phyloP scores from a whole-genome alignment of 1,139 yeast genomes.

The Kurtzmaniella quercitrusa region DNA sequence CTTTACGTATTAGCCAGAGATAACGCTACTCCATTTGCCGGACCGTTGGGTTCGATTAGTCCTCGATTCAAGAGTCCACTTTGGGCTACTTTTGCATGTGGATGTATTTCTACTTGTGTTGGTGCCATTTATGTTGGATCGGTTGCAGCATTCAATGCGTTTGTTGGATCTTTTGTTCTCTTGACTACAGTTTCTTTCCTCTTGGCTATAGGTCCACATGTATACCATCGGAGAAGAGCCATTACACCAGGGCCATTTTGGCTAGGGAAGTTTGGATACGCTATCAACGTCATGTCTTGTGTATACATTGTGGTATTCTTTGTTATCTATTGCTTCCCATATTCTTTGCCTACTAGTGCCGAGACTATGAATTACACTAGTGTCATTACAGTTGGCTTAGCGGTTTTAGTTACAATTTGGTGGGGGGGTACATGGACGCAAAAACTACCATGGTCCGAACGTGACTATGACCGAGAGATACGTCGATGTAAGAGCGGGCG shows the following conservation, averaged over 20 bases:
- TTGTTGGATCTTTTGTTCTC: constrained; percentile 54
- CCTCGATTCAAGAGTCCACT: constrained; percentile 45
- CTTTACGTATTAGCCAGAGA: constrained; percentile 16
- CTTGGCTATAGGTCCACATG: constrained; percentile 31
- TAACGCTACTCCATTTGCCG: constrained; percentile 39
- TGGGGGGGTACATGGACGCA: not conserved
- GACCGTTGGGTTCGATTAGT: constrained; percentile 43
- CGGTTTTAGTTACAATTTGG: not conserved
- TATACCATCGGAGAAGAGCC: constrained; percentile 14
- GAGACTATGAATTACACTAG: constrained; percentile 57
- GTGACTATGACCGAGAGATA: not conserved
- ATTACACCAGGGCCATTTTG: constrained; percentile 16
- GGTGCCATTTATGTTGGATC: constrained; percentile 53
- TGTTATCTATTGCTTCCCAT: constrained; percentile 66
- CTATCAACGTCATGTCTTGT: constrained; percentile 52
- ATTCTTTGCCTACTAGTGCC: constrained; percentile 56
- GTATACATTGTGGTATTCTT: constrained; percentile 60
- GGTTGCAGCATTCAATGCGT: constrained; percentile 51
- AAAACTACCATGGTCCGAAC: not conserved
- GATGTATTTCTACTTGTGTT: constrained; percentile 22
- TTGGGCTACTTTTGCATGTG: constrained; percentile 44
- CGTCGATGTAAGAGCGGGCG: not conserved
- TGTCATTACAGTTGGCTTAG: not conserved
- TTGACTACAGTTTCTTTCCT: constrained; percentile 47
- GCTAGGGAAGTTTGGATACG: constrained; percentile 16